A percentile compares a stretch with the other conserved stretches of the same genome.
phyloP scores from a whole-genome alignment of 2,329 filamentous ascomycete genomes.

The Penicillium sp. region DNA sequence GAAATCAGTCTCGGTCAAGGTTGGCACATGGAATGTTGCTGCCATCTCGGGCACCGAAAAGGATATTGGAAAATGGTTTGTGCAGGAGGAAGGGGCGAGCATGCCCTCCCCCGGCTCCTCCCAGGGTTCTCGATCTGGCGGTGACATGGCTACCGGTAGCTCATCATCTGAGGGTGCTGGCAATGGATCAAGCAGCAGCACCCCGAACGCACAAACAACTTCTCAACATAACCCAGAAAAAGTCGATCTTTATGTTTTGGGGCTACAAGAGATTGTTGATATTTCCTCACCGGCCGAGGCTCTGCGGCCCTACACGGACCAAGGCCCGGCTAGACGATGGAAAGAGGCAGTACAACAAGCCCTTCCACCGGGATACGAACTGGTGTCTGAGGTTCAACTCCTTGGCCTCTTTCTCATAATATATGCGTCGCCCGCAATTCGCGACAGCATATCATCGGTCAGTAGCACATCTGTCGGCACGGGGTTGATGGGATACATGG shows the following conservation, averaged over 20 bases:
- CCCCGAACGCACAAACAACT: conserved; percentile 38
- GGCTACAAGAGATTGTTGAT: conserved; percentile 87
- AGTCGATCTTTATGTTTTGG: conserved; percentile 84
- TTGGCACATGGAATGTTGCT: conserved; percentile 94
- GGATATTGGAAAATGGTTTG: conserved; percentile 84
- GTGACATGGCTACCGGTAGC: conserved; percentile 18
- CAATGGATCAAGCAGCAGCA: conserved; percentile 43
- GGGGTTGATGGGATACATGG: conserved; percentile 84
- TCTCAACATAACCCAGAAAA: conserved; percentile 46
- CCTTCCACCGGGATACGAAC: conserved; percentile 68
- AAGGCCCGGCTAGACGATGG: conserved; percentile 68
- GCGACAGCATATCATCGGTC: conserved; percentile 68
- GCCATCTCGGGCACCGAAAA: conserved; percentile 77
- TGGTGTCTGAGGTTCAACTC: conserved; percentile 76
- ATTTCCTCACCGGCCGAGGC: conserved; percentile 74
- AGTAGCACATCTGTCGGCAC: conserved; percentile 82
- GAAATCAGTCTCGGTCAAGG: conserved; percentile 72
- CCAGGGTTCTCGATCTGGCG: conserved; percentile 8
- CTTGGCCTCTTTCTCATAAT: conserved; percentile 78
- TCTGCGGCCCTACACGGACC: conserved; percentile 68
- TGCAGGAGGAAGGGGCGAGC: conserved; percentile 66
- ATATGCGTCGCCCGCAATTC: conserved; percentile 74
- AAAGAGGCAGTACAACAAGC: conserved; percentile 67
- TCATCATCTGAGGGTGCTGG: conserved; percentile 15
- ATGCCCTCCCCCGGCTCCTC: conserved; percentile 56